A percentile compares a stretch with the other conserved stretches of the same genome.
phyloP scores from a whole-genome alignment of 2,329 filamentous ascomycete species.

The Penicillium brasilianum region DNA sequence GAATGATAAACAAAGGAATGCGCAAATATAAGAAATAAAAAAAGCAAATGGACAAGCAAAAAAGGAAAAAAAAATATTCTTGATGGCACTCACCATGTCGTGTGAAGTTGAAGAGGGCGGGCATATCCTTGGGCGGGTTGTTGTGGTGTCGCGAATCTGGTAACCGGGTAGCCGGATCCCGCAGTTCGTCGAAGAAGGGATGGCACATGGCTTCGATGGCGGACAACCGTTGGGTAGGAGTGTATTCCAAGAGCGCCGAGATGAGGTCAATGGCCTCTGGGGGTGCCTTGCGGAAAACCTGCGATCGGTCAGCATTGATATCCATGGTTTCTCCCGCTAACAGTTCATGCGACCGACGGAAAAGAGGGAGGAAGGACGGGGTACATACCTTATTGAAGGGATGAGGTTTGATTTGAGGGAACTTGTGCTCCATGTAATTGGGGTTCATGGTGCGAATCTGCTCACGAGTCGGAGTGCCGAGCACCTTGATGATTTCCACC shows the following conservation, averaged over 20 bases:
- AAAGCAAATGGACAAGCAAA: not conserved
- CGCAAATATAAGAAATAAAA: not conserved
- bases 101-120: conserved; percentile 89
- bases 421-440: conserved; percentile 99
- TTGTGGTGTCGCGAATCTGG: conserved; percentile 92
- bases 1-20: not conserved
- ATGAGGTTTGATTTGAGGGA: conserved; percentile 99
- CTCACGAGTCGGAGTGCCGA: conserved; percentile 94
- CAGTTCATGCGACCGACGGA: not conserved
- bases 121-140: conserved; percentile 78
- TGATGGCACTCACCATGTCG: conserved; percentile 75
- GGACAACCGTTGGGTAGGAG: conserved; percentile 89
- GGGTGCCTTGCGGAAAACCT: conserved; percentile 96
- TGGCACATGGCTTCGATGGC: conserved; percentile 97
- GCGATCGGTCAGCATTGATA: conserved; percentile 27
- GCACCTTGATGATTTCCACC: conserved; percentile 98
- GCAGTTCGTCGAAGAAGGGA: conserved; percentile 96
- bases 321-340: not conserved
- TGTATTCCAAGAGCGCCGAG: conserved; percentile 92
- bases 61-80: not conserved
- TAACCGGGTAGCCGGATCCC: conserved; percentile 86
- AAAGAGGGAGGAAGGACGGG: not conserved
- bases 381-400: conserved; percentile 86
- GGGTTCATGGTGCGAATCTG: conserved; percentile 99
- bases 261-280: conserved; percentile 93